Conservation (phyloP, 805 yeast genomes). For the Candida sithepensis region DNA sequence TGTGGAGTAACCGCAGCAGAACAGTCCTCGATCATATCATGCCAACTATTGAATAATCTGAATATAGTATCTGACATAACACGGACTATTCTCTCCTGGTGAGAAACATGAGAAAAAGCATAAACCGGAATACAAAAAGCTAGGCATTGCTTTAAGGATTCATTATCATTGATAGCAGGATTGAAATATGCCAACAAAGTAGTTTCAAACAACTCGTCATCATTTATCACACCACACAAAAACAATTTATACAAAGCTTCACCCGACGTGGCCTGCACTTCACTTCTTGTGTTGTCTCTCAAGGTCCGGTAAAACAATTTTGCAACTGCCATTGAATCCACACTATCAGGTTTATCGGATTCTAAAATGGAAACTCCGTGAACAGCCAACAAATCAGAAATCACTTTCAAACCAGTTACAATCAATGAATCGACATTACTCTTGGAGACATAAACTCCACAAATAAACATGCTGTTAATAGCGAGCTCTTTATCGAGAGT, state of each 20-base stretch:
- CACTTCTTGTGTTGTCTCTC: slow-evolving; percentile 52
- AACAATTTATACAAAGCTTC: slow-evolving; percentile 83
- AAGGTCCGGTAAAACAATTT: slow-evolving; percentile 66
- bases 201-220: slow-evolving; percentile 68
- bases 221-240: slow-evolving; percentile 70
- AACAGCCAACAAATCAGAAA: slow-evolving; percentile 73
- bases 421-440: slow-evolving; percentile 60
- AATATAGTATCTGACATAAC: slow-evolving; percentile 64
- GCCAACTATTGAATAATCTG: slow-evolving; percentile 46
- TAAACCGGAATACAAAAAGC: slow-evolving; percentile 88
- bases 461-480: slow-evolving; percentile 52
- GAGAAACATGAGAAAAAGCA: slow-evolving; percentile 68
- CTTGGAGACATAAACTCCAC: slow-evolving; percentile 63
- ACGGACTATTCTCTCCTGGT: slow-evolving; percentile 62
- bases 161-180: slow-evolving; percentile 59
- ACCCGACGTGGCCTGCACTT: slow-evolving; percentile 75
- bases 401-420: slow-evolving; percentile 59
- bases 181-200: slow-evolving; percentile 72
- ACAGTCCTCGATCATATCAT: slow-evolving; percentile 35
- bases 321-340: slow-evolving; percentile 63
- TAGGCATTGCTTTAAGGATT: slow-evolving; percentile 69
- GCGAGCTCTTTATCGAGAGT: slow-evolving; percentile 67
- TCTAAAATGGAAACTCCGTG: slow-evolving; percentile 72
- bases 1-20: slow-evolving; percentile 39
- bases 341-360: slow-evolving; percentile 46